Conservation (phyloP, 2,329 filamentous ascomycete genomes). For the Trichoderma sp. region DNA sequence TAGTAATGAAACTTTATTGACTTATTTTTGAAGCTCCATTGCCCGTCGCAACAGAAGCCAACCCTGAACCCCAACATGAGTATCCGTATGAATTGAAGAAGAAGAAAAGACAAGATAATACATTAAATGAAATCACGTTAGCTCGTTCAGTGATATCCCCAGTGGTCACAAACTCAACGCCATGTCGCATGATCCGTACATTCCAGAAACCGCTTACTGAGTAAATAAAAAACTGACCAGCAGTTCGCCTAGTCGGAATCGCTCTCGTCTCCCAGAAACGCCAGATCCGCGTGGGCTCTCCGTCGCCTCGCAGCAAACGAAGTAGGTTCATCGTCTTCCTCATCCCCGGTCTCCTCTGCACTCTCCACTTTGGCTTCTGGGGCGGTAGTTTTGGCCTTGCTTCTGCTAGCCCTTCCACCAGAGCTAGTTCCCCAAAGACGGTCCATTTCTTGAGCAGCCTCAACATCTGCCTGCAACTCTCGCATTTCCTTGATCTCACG, state of each 20-base stretch:
- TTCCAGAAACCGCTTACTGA: not conserved
- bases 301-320: constrained; percentile 46
- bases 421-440: constrained; percentile 66
- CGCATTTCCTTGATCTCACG: constrained; percentile 82
- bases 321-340: constrained; percentile 31
- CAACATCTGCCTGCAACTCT: constrained; percentile 80
- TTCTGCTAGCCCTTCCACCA: constrained; percentile 42
- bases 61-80: not conserved
- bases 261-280: constrained; percentile 67
- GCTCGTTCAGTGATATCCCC: not conserved
- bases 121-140: not conserved
- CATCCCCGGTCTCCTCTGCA: constrained; percentile 32
- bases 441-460: constrained; percentile 79
- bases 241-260: constrained; percentile 53
- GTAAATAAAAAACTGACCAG: constrained; percentile 5
- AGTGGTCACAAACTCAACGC: not conserved
- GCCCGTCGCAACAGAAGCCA: too few species aligned
- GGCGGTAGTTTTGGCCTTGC: constrained; percentile 32
- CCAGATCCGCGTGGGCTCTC: constrained; percentile 51
- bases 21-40: not conserved
- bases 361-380: constrained; percentile 28
- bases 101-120: not conserved
- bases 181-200: not conserved
- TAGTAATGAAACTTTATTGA: not conserved
- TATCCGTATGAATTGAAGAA: not conserved